Evolutionary conservation across 2,329 filamentous ascomycete species (phyloP), one percentile per base, ranked within the genome.

Genomic region (Orbilia blumenaviensis): DNA sequence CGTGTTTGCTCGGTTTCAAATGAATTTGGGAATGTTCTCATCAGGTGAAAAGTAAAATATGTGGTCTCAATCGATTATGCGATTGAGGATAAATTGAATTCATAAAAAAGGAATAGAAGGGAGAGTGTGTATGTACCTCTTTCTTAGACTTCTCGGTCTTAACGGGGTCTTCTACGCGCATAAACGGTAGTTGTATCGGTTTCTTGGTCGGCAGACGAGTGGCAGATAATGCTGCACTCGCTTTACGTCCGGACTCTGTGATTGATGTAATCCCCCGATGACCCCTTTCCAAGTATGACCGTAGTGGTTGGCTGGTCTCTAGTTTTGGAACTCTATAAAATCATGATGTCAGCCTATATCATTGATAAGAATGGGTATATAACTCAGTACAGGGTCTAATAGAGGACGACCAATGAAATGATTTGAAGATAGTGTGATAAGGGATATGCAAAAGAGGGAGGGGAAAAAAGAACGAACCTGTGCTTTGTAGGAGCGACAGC

Each of bases 11-110:
- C 89, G 88, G 89, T 91, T 87, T 93, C 91, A 91, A 91, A 88
- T 81, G 84, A 82, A 83, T 83, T 88, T 90, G 88, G 89, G 88
- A 89, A 87, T 83, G 86, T 86, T 91, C 91, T 94, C 91, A 89
- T 94, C 92, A 92, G 88, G 83, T 84, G 84, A 83, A 81, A 81
- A 7, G 29, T 6, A 34, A 34, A 34, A 34, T 6, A 5, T 10
- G 10, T 46, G 42, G 9, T 46, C n/a, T n/a, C n/a, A n/a, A n/a
- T n/a, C n/a, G n/a, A n/a, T n/a, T n/a, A n/a, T n/a, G n/a, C n/a
- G n/a, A 14, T 72, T 48, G 60, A 48, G 21, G 23, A 29, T 41
- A 46, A 36, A 27, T 5, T 32, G 21, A 25, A 23, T 50, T 34
- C 16, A 54, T n/a, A 25, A 8, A 38, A 8, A 44, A n/a, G 18